Evolutionary conservation across 2,329 filamentous ascomycete species (phyloP), one percentile per base, ranked within the genome.

Genomic region (Ceratocystis smalleyi): DNA sequence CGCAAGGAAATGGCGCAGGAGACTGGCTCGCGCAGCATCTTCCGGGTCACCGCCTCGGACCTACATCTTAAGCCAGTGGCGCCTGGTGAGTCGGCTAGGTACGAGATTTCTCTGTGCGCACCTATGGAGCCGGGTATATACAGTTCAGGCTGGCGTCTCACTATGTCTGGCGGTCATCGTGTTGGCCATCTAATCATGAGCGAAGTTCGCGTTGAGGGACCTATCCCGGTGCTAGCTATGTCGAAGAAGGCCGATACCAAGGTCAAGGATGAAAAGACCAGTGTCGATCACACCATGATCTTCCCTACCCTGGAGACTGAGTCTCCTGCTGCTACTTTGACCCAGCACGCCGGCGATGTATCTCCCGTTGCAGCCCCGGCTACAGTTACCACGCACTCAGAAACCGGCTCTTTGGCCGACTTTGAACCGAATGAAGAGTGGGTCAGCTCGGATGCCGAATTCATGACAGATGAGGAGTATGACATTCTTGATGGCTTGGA

Each of bases 121-220:
- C 91, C 92, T 17, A 75, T 78, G 62, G 87, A 88, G 60, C 81
- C 86, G 66, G 94, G 43, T 43, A 57, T n/a, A 5, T 64, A 64
- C 54, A 59, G 96, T 71, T 97, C 94, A 1, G 96, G 96, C 81
- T 99, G 94, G 94, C 91, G 92, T 68, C 78, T 99, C 69, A 95
- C 91, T 70, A 85, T 89, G 66, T 80, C 84, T 6, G 85, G 89
- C 65, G 91, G 91, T 27, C 78, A 81, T 68, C 87, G 89, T 68
- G 96, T 97, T 69, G 94, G 94, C 47, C 89, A 96, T 77, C 88
- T 91, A 71, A 79, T 99, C 59, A 99, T 92, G 92, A 96, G 92
- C 72, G 91, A 97, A 69, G 83, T 99, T 68, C 82, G 83, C 61
- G 89, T 96, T 69, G 76, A 79, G 60, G 70, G 71, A 67, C 68